Conservation (phyloP, 129 eudicot species). For the Flaveria robusta region DNA sequence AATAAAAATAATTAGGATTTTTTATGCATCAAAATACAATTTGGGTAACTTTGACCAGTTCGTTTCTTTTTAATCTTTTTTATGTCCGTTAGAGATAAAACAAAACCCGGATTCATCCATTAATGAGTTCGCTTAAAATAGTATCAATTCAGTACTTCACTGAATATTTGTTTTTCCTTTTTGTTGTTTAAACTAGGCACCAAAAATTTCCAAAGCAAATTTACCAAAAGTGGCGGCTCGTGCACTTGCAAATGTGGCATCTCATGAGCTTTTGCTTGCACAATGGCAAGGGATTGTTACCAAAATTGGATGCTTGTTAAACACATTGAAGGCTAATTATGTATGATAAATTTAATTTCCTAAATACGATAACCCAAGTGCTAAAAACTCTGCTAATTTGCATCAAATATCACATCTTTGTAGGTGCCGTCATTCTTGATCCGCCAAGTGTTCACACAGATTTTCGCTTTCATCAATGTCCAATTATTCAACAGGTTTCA, state of each 20-base stretch:
- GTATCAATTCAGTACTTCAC: not conserved
- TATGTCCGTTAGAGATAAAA: not conserved
- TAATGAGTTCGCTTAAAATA: not conserved
- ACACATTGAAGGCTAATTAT: constrained; percentile 66
- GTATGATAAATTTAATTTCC: constrained; percentile 42
- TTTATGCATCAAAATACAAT: not conserved
- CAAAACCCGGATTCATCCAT: not conserved
- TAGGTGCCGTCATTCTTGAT: constrained; percentile 92
- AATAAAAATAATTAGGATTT: not conserved
- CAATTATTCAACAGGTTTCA: constrained; percentile 90
- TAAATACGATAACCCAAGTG: not conserved
- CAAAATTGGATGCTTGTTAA: constrained; percentile 69
- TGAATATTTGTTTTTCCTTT: not conserved
- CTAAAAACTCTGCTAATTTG: not conserved
- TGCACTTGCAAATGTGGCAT: constrained; percentile 72
- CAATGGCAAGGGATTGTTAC: constrained; percentile 96
- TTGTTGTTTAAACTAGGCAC: constrained; percentile 60
- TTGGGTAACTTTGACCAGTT: not conserved
- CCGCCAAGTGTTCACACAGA: constrained; percentile 85
- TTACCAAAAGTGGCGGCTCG: constrained; percentile 72
- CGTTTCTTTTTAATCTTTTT: not conserved
- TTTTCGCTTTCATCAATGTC: constrained; percentile 89
- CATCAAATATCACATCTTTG: constrained; percentile 20
- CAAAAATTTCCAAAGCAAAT: constrained; percentile 80
- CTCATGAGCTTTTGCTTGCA: constrained; percentile 77